These are phyloP conservation scores for Meripilus lineatus DNA, from an alignment of 1,284 basidiomycete genomes.

Conservation along the genomic window DNA sequence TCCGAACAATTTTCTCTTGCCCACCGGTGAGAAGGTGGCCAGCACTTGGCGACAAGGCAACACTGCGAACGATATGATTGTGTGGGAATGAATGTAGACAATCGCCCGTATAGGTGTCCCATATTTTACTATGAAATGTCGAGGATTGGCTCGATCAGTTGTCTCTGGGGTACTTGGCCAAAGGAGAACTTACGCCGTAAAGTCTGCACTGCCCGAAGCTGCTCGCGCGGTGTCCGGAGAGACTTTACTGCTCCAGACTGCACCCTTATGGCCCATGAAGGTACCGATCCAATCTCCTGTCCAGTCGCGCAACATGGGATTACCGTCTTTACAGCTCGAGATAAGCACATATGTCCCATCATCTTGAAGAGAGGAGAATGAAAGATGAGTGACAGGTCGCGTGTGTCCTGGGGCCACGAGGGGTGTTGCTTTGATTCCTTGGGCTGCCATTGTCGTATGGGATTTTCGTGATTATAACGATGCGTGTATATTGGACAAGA, in stretches of 20 bases:
- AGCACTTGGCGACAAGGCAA: constrained; percentile 73
- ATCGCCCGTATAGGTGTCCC: constrained; percentile 92
- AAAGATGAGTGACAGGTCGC: constrained; percentile 90
- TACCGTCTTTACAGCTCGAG: constrained; percentile 95
- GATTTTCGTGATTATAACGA: constrained; percentile 10
- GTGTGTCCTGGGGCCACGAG: constrained; percentile 80
- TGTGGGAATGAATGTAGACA: constrained; percentile 91
- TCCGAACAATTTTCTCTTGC: constrained; percentile 95
- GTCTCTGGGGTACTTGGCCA: constrained; percentile 1
- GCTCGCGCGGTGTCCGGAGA: constrained; percentile 84
- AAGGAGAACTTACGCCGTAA: constrained; percentile 76
- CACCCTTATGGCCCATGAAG: constrained; percentile 97
- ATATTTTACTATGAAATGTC: constrained; percentile 74
- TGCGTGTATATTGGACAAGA: constrained; percentile 20
- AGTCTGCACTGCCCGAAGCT: constrained; percentile 94
- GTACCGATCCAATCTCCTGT: constrained; percentile 99
- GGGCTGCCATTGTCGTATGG: constrained; percentile 25
- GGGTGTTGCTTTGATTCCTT: constrained; percentile 62
- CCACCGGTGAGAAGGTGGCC: constrained; percentile 85
- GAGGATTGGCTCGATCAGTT: constrained; percentile 9
- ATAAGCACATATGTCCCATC: constrained; percentile 86
- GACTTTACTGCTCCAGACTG: constrained; percentile 96
- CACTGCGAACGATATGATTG: constrained; percentile 96
- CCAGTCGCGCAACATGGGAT: constrained; percentile 95
- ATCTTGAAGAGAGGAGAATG: constrained; percentile 81